Percentiles rank a stretch among this genome's conserved stretches.
These are phyloP conservation scores for Phytophthora hybrid DNA, from an alignment of 352 stramenopile species.

Conservation along the genomic window DNA sequence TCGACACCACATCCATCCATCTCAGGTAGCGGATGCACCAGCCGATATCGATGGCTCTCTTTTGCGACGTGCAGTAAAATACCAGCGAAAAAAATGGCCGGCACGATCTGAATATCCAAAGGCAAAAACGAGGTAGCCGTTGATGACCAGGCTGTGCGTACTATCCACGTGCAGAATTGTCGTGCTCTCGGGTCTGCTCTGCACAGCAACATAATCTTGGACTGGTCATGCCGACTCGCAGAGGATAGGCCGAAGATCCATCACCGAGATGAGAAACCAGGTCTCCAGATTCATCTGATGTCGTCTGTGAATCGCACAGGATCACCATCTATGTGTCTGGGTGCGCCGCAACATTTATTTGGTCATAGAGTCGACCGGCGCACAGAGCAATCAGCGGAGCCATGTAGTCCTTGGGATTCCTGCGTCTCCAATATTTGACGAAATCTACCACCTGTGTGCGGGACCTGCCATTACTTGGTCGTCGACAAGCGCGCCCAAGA, in stretches of 20 bases:
- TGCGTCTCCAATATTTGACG: too few species aligned
- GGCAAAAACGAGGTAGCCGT: conserved; percentile 3
- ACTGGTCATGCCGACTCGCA: conserved; percentile 1
- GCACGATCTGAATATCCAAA: conserved; percentile 8
- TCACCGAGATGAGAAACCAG: conserved; percentile 3
- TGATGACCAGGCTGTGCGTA: conserved; percentile 10
- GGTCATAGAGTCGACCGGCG: too few species aligned
- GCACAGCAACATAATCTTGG: background rate
- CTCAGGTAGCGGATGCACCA: background rate
- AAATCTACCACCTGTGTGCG: background rate
- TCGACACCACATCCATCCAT: background rate
- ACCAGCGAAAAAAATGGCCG: conserved; percentile 1
- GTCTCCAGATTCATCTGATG: background rate
- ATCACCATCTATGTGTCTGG: conserved; percentile 3
- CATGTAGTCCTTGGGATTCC: too few species aligned
- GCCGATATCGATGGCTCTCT: conserved; percentile 3
- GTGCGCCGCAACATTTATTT: too few species aligned
- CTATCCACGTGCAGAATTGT: conserved; percentile 13
- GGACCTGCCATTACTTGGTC: background rate
- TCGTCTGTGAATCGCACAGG: conserved; percentile 7
- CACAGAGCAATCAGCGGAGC: too few species aligned
- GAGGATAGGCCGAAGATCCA: background rate
- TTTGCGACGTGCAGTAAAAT: conserved; percentile 1
- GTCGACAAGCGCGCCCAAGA: background rate
- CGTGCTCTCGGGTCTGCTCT: background rate